phyloP scores from a whole-genome alignment of 2,329 filamentous ascomycete genomes.

The Acarospora socialis region DNA sequence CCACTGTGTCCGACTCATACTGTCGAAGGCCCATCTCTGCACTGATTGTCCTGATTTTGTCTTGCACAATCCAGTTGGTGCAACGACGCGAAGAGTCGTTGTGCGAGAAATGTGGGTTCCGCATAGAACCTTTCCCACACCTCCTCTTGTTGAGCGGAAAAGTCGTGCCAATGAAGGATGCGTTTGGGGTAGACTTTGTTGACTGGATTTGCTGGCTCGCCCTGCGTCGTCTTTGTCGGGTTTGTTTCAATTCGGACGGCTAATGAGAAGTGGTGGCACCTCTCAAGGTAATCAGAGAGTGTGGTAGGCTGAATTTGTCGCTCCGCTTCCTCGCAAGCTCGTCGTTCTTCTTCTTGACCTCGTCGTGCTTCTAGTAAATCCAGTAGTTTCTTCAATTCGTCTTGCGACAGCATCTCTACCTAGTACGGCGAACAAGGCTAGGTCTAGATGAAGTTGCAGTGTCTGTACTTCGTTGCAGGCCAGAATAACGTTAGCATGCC shows the following conservation, averaged over 20 bases:
- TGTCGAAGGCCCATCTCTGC: conserved; percentile 24
- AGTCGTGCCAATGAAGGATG: conserved; percentile 16
- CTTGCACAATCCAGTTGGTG: conserved; percentile 12
- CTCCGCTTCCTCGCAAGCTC: conserved; percentile 10
- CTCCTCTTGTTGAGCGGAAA: conserved; percentile 16
- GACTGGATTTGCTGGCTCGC: conserved; percentile 13
- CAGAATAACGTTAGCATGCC: too few species aligned
- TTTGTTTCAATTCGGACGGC: conserved; percentile 15
- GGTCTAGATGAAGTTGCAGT: too few species aligned
- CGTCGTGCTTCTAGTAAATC: too few species aligned
- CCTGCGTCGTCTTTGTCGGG: conserved; percentile 16
- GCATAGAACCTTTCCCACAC: conserved; percentile 15
- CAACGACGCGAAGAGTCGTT: conserved; percentile 12
- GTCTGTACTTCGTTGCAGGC: too few species aligned
- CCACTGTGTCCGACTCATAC: conserved; percentile 23
- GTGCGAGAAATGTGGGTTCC: conserved; percentile 11
- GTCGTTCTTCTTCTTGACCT: conserved; percentile 10
- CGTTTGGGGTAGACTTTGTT: conserved; percentile 11
- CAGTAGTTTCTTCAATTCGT: too few species aligned
- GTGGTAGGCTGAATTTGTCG: conserved; percentile 13
- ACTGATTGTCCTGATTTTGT: conserved; percentile 20
- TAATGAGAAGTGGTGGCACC: conserved; percentile 16
- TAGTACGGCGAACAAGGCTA: too few species aligned
- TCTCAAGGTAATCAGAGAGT: conserved; percentile 15
- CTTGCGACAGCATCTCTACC: too few species aligned